These are phyloP conservation scores for Kodamaea suecica DNA, from an alignment of 1,139 yeast genomes.

Conservation along the genomic window DNA sequence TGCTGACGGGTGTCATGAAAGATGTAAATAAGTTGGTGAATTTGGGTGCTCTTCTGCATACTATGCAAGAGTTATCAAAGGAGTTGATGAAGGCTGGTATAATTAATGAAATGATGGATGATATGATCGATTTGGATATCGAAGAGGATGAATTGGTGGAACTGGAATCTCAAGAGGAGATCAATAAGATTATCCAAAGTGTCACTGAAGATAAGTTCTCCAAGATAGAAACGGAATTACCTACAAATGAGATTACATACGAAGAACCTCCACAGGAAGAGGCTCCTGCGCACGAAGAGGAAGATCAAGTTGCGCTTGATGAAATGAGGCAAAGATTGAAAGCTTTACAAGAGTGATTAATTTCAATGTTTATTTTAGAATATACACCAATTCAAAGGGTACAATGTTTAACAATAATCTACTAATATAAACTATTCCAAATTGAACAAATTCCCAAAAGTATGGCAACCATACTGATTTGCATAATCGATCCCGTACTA, in stretches of 20 bases:
- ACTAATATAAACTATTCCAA: neutral
- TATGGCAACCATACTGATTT: conserved; percentile 1
- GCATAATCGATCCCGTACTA: too few relatives aligned
- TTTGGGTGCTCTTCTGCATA: conserved; percentile 75
- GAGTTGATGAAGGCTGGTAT: conserved; percentile 91
- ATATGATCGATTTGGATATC: conserved; percentile 69
- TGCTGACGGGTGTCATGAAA: conserved; percentile 79
- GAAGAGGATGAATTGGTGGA: conserved; percentile 60
- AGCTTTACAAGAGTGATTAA: conserved; percentile 67
- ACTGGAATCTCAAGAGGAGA: conserved; percentile 69
- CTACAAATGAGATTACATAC: conserved; percentile 28
- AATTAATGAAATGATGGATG: conserved; percentile 94
- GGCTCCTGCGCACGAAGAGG: conserved; percentile 45
- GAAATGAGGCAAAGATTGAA: conserved; percentile 87
- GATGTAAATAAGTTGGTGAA: conserved; percentile 79
- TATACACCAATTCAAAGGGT: too few relatives aligned
- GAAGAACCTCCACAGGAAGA: too few relatives aligned
- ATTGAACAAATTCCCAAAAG: neutral
- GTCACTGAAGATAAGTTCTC: conserved; percentile 44
- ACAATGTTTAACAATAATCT: neutral
- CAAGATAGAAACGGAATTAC: conserved; percentile 43
- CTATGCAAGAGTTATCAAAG: conserved; percentile 83
- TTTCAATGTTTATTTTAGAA: too few relatives aligned
- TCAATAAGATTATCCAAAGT: conserved; percentile 46
- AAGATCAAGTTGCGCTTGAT: conserved; percentile 69